Evolutionary conservation across 192 early-diverging fungal species (phyloP).

Genomic region (Chytriomyces sp.): DNA sequence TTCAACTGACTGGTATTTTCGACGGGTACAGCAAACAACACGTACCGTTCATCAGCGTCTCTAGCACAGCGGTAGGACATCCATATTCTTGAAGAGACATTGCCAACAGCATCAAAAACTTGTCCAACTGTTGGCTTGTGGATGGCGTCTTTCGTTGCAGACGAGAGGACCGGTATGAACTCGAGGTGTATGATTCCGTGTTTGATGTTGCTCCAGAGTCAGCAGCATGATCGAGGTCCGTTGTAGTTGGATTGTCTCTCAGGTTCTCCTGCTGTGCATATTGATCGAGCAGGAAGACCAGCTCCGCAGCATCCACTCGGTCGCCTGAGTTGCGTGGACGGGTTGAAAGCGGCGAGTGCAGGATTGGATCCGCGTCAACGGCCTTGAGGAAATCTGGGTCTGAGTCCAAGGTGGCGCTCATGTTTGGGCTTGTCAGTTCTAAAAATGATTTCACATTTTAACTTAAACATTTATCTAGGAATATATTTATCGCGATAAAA

Average conservation of each 20-base stretch:
- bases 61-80: slow-evolving; percentile 39
- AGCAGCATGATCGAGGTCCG: not conserved
- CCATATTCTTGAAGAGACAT: slow-evolving; percentile 42
- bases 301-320: not conserved
- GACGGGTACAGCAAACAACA: not conserved
- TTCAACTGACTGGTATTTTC: not conserved
- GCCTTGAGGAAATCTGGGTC: too few relatives aligned
- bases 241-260: not conserved
- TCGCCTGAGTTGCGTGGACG: not conserved
- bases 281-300: not conserved
- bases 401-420: too few relatives aligned
- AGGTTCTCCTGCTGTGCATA: not conserved
- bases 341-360: slow-evolving; percentile 11
- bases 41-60: slow-evolving; percentile 34
- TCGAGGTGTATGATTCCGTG: too few relatives aligned
- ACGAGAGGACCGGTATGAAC: too few relatives aligned
- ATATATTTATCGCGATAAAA: too few relatives aligned
- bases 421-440: too few relatives aligned
- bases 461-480: too few relatives aligned
- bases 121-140: slow-evolving; percentile 13
- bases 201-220: not conserved
- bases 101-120: slow-evolving; percentile 39
- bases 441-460: too few relatives aligned
- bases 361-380: not conserved
- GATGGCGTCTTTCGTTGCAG: not conserved